Evolutionary conservation across 2,329 filamentous ascomycete genomes (phyloP), one percentile per base, ranked within the genome.

Genomic region (Xenosphaeropsis pyriputrescens): DNA sequence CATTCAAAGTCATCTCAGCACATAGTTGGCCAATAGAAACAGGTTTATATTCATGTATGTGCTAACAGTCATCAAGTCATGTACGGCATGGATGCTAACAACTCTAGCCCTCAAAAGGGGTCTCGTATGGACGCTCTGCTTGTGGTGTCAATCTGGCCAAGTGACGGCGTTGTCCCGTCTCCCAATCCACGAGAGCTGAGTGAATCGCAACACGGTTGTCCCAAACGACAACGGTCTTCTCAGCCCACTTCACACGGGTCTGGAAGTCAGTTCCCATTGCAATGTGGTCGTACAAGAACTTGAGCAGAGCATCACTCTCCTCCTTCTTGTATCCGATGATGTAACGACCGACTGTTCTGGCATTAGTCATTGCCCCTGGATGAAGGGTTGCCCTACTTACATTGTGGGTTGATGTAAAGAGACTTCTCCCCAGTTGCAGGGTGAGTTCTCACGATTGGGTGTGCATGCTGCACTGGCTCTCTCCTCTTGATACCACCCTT

Each of bases 261-360:
- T 88, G 82, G 55, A 85, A 73, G 51, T 86, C 81, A 36, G 78
- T 73, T 15, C 78, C 78, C 31, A 72, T 68, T 1, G 76, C 78
- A 37, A 85, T 74, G 50, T 86, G 82, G 50, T 85, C 72, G 54
- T 78, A 85, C 13, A 88, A 59, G 62, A 86, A 86, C 50, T 84
- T 83, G 41, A 88, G 65, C 34, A 88, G 62, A 35, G 68, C 68
- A 45, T 93, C 85, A 2, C 78, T 85, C 54, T 93, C 86, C 53
- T 93, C 85, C 53, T 85, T 84, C 61, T 93, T 93, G 51, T 79
- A 72, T 11, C 84, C 85, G 1, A 89, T 72, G 38, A 93, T 89
- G 19, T 77, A 68, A 36, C 84, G 76, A 4, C 83, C 89, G 61
- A 91, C 78, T 83, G 37, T 13, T 13, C 22, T 4, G 2, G 11